Base-by-base conservation (phyloP, 1,139 yeast species). In the Candida tropicalis region DNA sequence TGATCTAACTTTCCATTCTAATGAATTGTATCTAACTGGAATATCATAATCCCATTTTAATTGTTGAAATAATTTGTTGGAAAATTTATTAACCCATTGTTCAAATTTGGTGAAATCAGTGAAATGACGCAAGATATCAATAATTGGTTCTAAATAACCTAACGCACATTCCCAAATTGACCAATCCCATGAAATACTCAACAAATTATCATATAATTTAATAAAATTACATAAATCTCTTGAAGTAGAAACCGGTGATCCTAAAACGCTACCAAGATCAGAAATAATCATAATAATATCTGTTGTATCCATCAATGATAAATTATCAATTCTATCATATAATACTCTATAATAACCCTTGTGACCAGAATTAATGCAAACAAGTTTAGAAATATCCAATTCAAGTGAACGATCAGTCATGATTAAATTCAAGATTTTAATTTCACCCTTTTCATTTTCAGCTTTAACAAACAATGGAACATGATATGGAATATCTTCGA, bases 381-480 rank as follows among this genome's bases (percentile, higher is more conserved):
- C 37, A 16, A 67, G 53, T 3, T 50, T 12, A 1, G 64, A 60
- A 32, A 65, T 55, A 11, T 68, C 71, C 35, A 78, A 55, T 5
- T 59, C 65, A 40, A 70, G 45, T 2, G 66, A 63, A 52, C 83
- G 65, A 48, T 79, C 86, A 3, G 75, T 73, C 59, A 82, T 53
- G 41, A 82, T 49, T 34, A 70, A 58, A 47, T 73, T 69, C 34
- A 68, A 63, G 4, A 66, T 47, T 32, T 68, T 56, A 2, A 71
- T 69, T 42, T 66, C 27, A 1, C 55, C 57, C 15, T 53, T 49
- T 22, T 54, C 55, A 35, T 49, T 68, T 9, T 56, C 43, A n/a
- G 68, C 53, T 43, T 63, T 70, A 18, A 81, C 61, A 5, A 76
- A 63, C 28, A 84, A 59, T 5, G 91, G 90, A 40, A 79, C 59